These are phyloP conservation scores for Cryptomeria japonica DNA, from an alignment of 75 land plant species.

Conservation along the genomic window DNA sequence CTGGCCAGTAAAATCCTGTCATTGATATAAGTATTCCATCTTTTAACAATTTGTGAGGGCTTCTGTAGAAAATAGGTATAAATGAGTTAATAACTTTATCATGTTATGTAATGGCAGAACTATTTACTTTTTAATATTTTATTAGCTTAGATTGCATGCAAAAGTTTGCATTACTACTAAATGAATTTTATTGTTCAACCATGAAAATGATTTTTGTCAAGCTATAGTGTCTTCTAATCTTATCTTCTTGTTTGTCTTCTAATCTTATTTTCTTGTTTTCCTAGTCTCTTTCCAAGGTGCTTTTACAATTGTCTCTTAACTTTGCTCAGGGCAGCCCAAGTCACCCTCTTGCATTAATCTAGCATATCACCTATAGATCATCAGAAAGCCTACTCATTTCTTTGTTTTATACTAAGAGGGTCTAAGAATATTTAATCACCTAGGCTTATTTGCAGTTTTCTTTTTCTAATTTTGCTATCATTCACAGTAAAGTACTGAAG, in stretches of 20 bases:
- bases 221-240: not conserved
- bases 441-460: not conserved
- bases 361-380: not conserved
- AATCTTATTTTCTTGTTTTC: not conserved
- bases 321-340: not conserved
- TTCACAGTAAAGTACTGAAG: not conserved
- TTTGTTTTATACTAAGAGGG: not conserved
- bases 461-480: not conserved
- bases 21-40: not conserved
- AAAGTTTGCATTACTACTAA: not conserved
- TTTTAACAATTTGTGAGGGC: not conserved
- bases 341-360: not conserved
- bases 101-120: not conserved
- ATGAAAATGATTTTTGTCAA: not conserved
- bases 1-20: not conserved
- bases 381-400: not conserved
- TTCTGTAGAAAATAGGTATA: not conserved
- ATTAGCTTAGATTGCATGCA: not conserved
- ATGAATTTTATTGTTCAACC: not conserved
- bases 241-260: not conserved
- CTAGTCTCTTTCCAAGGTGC: not conserved
- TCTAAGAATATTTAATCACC: not conserved
- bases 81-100: not conserved
- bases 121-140: not conserved
- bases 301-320: not conserved